Evolutionary conservation across 2,329 filamentous ascomycete species (phyloP), one percentile per base, ranked within the genome.

Genomic region (Phyllosticta citribraziliensis): DNA sequence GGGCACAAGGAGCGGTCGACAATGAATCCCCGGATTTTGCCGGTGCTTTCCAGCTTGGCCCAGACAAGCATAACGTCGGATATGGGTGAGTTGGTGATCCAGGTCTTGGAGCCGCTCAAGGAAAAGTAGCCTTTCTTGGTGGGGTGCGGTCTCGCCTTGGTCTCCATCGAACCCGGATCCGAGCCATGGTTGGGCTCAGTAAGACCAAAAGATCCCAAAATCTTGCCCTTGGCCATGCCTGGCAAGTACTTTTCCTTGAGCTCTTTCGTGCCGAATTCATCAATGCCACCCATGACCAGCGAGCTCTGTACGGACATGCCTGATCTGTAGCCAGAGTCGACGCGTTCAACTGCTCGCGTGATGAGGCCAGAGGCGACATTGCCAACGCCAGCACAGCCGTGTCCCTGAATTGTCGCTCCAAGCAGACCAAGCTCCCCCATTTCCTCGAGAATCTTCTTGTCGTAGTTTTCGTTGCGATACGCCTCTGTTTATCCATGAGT

Each of bases 41-140:
- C 92, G 22, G 91, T 95, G 67, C 88, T 88, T 65, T 94, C 85
- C 55, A 96, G 77, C 78, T 96, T 97, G 1, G 93, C 94, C 94
- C 94, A 99, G 1, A 96, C 86, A 65, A 96, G 76, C 58, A 95
- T 76, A 2, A 96, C 81, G 67, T 96, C 90, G 1, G 91, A 84
- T 67, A 96, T 95, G 3, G 91, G 91, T 8, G 89, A 93, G 75
- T 96, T 96, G 14, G 91, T 96, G 72, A 96, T 96, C 91, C 91
- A 96, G 0, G 92, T 96, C 80, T 96, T 96, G 56, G 88, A 79
- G 1, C 91, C 91, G 54, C 86, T 90, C 40, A 96, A 76, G 52
- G 86, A 83, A 68, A 87, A 88, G 73, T 91, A 90, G 1, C 91
- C 91, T 70, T 89, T 87, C 79, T 92, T 92, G 8, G 84, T 86